Evolutionary conservation across 768 basidiomycete species (phyloP).

Genomic region (Auriscalpium microsporum): DNA sequence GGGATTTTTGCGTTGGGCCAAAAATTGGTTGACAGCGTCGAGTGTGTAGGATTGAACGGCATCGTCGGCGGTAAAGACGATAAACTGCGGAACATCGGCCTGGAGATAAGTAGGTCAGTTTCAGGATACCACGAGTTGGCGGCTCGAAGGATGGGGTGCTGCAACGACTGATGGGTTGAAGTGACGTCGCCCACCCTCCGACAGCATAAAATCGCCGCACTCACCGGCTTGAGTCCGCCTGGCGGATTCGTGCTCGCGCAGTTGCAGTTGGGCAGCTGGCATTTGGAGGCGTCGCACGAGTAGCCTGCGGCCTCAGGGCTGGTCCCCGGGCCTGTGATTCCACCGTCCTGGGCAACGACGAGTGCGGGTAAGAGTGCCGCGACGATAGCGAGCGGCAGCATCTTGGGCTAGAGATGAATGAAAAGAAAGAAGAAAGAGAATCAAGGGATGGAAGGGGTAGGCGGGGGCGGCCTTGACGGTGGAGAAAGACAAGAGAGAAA

Average conservation of each 20-base stretch:
- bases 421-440: neutral
- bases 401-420: neutral
- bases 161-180: neutral
- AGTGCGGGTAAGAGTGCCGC: slow-evolving; percentile 11
- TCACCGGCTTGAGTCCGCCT: slow-evolving; percentile 57
- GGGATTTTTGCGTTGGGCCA: slow-evolving; percentile 65
- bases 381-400: slow-evolving; percentile 9
- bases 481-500: too few relatives aligned
- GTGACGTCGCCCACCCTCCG: too few relatives aligned
- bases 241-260: slow-evolving; percentile 70
- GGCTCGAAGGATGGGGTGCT: too few relatives aligned
- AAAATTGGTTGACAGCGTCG: slow-evolving; percentile 66
- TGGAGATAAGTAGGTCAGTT: slow-evolving; percentile 14
- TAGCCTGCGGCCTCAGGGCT: slow-evolving; percentile 54
- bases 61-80: slow-evolving; percentile 72
- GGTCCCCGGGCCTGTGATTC: slow-evolving; percentile 43
- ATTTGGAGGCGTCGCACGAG: slow-evolving; percentile 55
- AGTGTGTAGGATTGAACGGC: slow-evolving; percentile 72
- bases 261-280: slow-evolving; percentile 61
- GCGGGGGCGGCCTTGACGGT: too few relatives aligned
- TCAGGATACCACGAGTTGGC: too few relatives aligned
- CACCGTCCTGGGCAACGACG: slow-evolving; percentile 37
- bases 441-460: neutral
- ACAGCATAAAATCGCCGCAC: slow-evolving; percentile 17
- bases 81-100: slow-evolving; percentile 55